Percentiles rank a stretch among this genome's conserved stretches.
These are phyloP conservation scores for Irpex rosettiformis DNA, from an alignment of 1,284 basidiomycete species.

Conservation along the genomic window DNA sequence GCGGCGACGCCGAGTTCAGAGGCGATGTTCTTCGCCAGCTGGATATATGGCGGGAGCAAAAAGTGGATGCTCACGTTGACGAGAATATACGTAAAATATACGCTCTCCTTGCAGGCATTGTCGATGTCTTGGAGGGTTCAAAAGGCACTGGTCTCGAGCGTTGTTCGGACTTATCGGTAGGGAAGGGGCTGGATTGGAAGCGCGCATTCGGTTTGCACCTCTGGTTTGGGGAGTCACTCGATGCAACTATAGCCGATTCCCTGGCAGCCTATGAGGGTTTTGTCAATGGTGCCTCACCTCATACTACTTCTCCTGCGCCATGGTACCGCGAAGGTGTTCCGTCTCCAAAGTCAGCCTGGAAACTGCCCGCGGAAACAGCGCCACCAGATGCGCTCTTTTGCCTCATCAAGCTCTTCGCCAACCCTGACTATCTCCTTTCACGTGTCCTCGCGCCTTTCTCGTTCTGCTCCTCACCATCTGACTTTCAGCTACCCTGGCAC, in stretches of 20 bases:
- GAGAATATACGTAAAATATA: slow-evolving; percentile 79
- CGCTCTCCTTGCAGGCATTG: slow-evolving; percentile 80
- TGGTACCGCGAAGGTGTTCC: slow-evolving; percentile 53
- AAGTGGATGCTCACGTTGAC: slow-evolving; percentile 70
- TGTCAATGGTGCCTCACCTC: slow-evolving; percentile 39
- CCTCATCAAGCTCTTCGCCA: slow-evolving; percentile 77
- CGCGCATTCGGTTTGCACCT: slow-evolving; percentile 87
- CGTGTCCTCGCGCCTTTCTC: slow-evolving; percentile 64
- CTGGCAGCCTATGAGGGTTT: slow-evolving; percentile 67
- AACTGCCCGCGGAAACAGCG: slow-evolving; percentile 33
- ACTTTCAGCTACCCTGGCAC: slow-evolving; percentile 91
- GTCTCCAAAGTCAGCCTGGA: slow-evolving; percentile 30
- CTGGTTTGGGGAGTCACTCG: slow-evolving; percentile 84
- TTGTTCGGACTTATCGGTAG: slow-evolving; percentile 66
- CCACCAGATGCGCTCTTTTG: slow-evolving; percentile 76
- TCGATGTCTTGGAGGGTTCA: slow-evolving; percentile 62
- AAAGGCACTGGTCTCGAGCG: slow-evolving; percentile 53
- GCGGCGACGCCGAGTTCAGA: slow-evolving; percentile 76
- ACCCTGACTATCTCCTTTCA: slow-evolving; percentile 63
- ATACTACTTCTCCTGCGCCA: slow-evolving; percentile 64
- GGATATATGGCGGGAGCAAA: slow-evolving; percentile 80
- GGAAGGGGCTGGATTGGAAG: slow-evolving; percentile 92
- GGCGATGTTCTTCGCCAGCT: slow-evolving; percentile 80
- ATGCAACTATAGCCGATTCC: slow-evolving; percentile 69
- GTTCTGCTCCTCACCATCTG: slow-evolving; percentile 73